Percentiles rank a stretch among this genome's conserved stretches.
Evolutionary conservation across 768 basidiomycete genomes (phyloP).

Genomic region (Exsudoporus frostii): DNA sequence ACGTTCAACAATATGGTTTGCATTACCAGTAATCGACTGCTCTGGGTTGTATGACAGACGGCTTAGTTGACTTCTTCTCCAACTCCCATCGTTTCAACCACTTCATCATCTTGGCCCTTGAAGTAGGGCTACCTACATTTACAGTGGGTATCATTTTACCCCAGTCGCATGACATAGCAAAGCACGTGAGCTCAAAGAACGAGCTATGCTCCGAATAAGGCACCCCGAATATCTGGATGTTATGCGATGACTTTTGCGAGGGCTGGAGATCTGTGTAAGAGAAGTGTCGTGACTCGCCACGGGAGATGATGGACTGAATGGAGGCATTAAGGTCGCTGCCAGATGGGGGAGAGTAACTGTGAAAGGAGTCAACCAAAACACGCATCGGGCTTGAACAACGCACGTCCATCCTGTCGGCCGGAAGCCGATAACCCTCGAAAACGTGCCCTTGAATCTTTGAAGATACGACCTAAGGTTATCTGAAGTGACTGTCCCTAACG

Average conservation of each 20-base stretch:
- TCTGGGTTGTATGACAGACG: constrained; percentile 36
- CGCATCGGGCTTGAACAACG: constrained; percentile 28
- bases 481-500: constrained; percentile 67
- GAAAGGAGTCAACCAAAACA: constrained; percentile 2
- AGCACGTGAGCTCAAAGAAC: constrained; percentile 93
- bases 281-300: constrained; percentile 64
- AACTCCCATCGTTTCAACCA: constrained; percentile 91
- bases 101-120: constrained; percentile 79
- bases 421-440: constrained; percentile 73
- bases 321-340: constrained; percentile 62
- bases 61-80: constrained; percentile 61
- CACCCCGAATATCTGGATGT: constrained; percentile 74
- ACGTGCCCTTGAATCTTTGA: constrained; percentile 68
- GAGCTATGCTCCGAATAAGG: constrained; percentile 96
- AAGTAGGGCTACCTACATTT: constrained; percentile 71
- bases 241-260: constrained; percentile 65
- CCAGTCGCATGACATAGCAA: constrained; percentile 86
- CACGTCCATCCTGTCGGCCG: constrained; percentile 97
- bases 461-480: constrained; percentile 79
- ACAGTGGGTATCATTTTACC: constrained; percentile 93
- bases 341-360: constrained; percentile 63
- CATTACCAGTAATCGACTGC: constrained; percentile 46
- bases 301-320: constrained; percentile 65
- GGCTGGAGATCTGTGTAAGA: constrained; percentile 65
- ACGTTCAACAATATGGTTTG: not conserved